phyloP scores from a whole-genome alignment of 2,329 filamentous ascomycete species.

The Neofusicoccum cordaticola region DNA sequence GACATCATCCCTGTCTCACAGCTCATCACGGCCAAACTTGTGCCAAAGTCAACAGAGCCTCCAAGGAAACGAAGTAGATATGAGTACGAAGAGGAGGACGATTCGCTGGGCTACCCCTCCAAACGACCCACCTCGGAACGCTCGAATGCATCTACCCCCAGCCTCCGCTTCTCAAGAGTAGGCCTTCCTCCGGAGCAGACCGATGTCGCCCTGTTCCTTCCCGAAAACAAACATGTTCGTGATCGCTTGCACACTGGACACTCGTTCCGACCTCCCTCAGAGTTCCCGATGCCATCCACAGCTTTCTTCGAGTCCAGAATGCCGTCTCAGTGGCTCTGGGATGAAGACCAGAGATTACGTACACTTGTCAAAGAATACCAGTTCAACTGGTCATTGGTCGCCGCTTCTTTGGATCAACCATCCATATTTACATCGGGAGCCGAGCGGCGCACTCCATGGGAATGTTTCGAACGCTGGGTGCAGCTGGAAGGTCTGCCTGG shows the following conservation, averaged over 20 bases:
- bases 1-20: constrained; percentile 71
- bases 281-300: constrained; percentile 85
- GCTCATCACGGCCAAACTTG: constrained; percentile 78
- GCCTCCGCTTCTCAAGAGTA: constrained; percentile 37
- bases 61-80: constrained; percentile 79
- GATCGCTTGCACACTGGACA: constrained; percentile 88
- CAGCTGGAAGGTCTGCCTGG: constrained; percentile 83
- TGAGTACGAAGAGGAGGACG: constrained; percentile 72
- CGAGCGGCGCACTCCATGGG: constrained; percentile 91
- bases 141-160: constrained; percentile 40
- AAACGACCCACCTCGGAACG: constrained; percentile 43
- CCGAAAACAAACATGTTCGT: constrained; percentile 83
- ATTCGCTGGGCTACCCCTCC: constrained; percentile 37
- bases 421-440: constrained; percentile 80
- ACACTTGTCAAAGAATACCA: constrained; percentile 85
- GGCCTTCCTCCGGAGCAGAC: constrained; percentile 66
- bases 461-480: constrained; percentile 97
- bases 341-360: constrained; percentile 87
- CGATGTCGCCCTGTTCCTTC: constrained; percentile 82
- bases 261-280: constrained; percentile 88
- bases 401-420: constrained; percentile 70
- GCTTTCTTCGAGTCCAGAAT: constrained; percentile 84
- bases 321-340: constrained; percentile 85
- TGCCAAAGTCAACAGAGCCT: constrained; percentile 63
- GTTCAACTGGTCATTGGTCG: constrained; percentile 97